Evolutionary conservation across 2,329 filamentous ascomycete genomes (phyloP).

Genomic region (Hypoxylon sp.): DNA sequence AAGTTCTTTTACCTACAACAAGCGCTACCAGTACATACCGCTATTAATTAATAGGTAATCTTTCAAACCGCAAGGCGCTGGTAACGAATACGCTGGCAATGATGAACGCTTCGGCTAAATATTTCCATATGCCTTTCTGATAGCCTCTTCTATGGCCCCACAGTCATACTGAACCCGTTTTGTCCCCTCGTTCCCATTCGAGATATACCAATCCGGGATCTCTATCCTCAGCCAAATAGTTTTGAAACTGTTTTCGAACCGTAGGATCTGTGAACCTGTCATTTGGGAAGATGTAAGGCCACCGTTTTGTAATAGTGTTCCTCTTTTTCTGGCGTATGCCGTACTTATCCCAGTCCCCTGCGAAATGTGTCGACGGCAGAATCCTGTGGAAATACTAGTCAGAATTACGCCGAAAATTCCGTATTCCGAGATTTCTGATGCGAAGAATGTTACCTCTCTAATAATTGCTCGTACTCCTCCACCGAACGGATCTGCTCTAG

Average conservation of each 20-base stretch:
- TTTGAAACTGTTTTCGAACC: not conserved
- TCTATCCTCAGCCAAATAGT: not conserved
- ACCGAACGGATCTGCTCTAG: not conserved
- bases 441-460: not conserved
- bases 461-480: not conserved
- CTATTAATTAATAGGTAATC: not conserved
- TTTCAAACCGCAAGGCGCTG: not conserved
- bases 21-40: not conserved
- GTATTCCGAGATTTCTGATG: not conserved
- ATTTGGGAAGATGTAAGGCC: not conserved
- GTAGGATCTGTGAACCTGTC: not conserved
- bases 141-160: not conserved
- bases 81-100: not conserved
- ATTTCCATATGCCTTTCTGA: not conserved
- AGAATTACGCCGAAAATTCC: not conserved
- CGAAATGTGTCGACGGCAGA: not conserved
- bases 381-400: not conserved
- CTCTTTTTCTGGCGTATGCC: not conserved
- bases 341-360: not conserved
- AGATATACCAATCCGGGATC: slow-evolving; percentile 2
- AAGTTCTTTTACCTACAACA: not conserved
- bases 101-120: not conserved
- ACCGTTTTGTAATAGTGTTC: not conserved
- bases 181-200: not conserved
- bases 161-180: not conserved